Percentiles rank a stretch among this genome's conserved stretches.
These are phyloP conservation scores for Salix arbutifolia DNA, from an alignment of 345 rosid genomes.

Conservation along the genomic window DNA sequence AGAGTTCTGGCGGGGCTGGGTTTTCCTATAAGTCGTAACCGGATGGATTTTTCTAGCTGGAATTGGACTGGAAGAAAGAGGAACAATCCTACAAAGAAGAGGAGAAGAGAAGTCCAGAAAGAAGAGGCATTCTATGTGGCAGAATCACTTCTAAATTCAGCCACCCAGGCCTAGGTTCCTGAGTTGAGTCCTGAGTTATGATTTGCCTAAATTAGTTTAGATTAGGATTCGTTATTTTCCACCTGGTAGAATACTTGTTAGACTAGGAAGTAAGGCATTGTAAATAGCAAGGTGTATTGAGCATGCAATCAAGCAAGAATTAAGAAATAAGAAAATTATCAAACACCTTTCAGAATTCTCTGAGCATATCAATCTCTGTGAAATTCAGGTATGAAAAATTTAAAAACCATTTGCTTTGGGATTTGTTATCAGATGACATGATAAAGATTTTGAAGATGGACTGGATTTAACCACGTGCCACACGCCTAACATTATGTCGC, in stretches of 20 bases:
- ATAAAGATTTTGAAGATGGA: background rate
- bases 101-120: background rate
- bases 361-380: background rate
- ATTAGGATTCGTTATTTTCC: no score
- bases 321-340: no score
- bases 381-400: background rate
- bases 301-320: no score
- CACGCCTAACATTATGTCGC: conserved; percentile 1
- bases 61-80: background rate
- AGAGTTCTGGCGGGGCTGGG: no score
- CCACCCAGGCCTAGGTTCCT: no score
- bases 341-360: no score
- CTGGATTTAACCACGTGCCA: conserved; percentile 2
- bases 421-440: background rate
- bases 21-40: background rate
- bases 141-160: background rate
- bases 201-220: no score
- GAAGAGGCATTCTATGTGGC: background rate
- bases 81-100: background rate
- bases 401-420: no score
- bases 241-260: no score
- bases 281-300: no score
- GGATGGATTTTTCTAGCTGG: background rate
- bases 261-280: no score
- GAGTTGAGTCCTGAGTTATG: no score